Evolutionary conservation across 306 rosid species (phyloP).

Genomic region (Inga leiocalycina): DNA sequence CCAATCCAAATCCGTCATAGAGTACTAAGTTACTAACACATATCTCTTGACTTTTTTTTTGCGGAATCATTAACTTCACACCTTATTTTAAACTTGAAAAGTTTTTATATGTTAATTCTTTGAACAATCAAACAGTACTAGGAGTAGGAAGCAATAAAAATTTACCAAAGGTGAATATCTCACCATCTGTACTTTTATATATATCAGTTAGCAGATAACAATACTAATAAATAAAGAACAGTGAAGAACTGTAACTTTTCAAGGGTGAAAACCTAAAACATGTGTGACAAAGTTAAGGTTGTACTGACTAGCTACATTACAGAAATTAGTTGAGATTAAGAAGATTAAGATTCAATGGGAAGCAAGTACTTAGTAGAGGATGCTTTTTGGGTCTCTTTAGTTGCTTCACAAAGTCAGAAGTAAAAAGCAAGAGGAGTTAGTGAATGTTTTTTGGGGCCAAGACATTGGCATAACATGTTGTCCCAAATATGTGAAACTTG

Average conservation of each 20-base stretch:
- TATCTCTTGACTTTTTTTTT: background rate
- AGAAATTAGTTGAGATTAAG: background rate
- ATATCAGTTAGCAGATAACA: too few relatives aligned
- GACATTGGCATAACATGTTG: too few relatives aligned
- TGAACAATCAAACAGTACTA: background rate
- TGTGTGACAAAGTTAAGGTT: too few relatives aligned
- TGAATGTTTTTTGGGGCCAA: too few relatives aligned
- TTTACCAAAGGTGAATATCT: background rate
- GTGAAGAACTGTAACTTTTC: background rate
- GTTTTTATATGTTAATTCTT: background rate
- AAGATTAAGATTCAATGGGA: constrained; percentile 33
- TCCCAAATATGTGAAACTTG: too few relatives aligned
- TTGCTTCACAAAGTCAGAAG: too few relatives aligned
- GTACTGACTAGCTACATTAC: background rate
- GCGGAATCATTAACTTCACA: background rate
- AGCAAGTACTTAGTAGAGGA: constrained; percentile 22
- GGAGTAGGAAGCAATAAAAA: background rate
- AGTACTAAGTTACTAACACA: constrained; percentile 6
- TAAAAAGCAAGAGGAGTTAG: too few relatives aligned
- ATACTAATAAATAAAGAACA: background rate
- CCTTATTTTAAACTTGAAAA: background rate
- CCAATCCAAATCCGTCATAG: constrained; percentile 36
- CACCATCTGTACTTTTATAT: too few relatives aligned
- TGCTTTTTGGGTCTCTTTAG: constrained; percentile 38
- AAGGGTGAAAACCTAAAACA: background rate